Evolutionary conservation across 106 monocot genomes (phyloP).

Genomic region (Allium cepa): DNA sequence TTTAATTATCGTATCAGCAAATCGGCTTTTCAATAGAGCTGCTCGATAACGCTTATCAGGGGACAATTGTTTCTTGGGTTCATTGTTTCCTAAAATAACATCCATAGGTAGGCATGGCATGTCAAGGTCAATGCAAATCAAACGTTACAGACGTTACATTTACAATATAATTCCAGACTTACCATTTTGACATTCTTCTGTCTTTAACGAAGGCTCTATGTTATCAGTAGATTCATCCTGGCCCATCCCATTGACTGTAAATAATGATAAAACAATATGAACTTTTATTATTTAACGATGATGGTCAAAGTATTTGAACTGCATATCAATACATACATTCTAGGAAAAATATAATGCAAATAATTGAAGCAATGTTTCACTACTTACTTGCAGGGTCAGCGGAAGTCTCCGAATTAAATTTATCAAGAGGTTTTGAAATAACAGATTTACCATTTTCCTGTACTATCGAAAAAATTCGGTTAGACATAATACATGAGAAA

Average conservation of each 20-base stretch:
- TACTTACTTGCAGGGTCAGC: neutral
- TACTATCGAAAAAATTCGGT: neutral
- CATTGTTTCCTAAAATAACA: conserved; percentile 45
- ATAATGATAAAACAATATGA: neutral
- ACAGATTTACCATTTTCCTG: conserved; percentile 31
- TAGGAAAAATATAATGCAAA: no score
- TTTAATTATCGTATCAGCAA: conserved; percentile 94
- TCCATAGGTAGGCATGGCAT: conserved; percentile 9
- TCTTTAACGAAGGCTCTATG: conserved; percentile 6
- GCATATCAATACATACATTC: no score
- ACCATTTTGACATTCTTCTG: conserved; percentile 52
- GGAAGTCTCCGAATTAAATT: neutral
- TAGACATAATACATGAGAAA: no score
- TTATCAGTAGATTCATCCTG: conserved; percentile 19
- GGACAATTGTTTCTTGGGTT: conserved; percentile 72
- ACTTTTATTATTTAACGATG: no score
- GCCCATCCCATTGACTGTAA: conserved; percentile 20
- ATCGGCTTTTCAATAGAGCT: conserved; percentile 71
- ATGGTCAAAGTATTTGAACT: no score
- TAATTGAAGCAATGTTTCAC: no score
- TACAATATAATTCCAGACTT: conserved; percentile 45
- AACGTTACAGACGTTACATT: conserved; percentile 14
- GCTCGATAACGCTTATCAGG: conserved; percentile 75
- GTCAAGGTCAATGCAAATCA: conserved; percentile 32
- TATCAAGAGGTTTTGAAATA: neutral